Percentiles rank a stretch among this genome's conserved stretches.
Conservation (phyloP, 257 asterid species). For the Linaria vulgaris region DNA sequence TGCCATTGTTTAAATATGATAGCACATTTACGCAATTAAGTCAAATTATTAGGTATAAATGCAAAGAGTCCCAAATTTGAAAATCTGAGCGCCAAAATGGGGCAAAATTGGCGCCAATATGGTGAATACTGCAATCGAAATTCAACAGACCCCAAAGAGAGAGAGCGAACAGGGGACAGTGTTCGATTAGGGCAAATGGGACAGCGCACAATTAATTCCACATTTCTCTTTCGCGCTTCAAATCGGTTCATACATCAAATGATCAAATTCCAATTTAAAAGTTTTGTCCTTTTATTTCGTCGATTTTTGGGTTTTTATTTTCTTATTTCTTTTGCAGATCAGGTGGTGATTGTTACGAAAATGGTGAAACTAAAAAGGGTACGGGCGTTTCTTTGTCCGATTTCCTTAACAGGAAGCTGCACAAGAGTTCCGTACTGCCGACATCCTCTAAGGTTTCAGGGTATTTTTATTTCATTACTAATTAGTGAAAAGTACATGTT, state of each 20-base stretch:
- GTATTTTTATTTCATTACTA: too few relatives aligned
- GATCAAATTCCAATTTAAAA: too few relatives aligned
- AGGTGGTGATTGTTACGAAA: conserved; percentile 26
- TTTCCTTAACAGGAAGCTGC: conserved; percentile 61
- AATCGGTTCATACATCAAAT: conserved; percentile 35
- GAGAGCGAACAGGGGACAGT: conserved; percentile 37
- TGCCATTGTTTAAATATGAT: too few relatives aligned
- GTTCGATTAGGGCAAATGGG: conserved; percentile 51
- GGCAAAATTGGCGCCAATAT: too few relatives aligned
- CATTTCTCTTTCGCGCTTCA: conserved; percentile 50
- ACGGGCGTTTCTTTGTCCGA: conserved; percentile 59
- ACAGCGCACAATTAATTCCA: conserved; percentile 66
- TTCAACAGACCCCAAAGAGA: too few relatives aligned
- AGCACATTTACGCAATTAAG: too few relatives aligned
- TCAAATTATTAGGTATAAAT: too few relatives aligned
- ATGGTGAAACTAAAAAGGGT: conserved; percentile 36
- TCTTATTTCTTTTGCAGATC: conserved; percentile 29
- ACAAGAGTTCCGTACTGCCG: conserved; percentile 52
- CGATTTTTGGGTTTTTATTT: not conserved
- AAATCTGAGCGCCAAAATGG: too few relatives aligned
- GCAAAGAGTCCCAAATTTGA: too few relatives aligned
- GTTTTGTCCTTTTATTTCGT: not conserved
- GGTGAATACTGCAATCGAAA: too few relatives aligned
- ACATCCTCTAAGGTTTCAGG: not conserved
- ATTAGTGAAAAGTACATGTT: not conserved